These are phyloP conservation scores for Berkeleyomyces basicola DNA, from an alignment of 2,329 filamentous ascomycete species.

Conservation along the genomic window DNA sequence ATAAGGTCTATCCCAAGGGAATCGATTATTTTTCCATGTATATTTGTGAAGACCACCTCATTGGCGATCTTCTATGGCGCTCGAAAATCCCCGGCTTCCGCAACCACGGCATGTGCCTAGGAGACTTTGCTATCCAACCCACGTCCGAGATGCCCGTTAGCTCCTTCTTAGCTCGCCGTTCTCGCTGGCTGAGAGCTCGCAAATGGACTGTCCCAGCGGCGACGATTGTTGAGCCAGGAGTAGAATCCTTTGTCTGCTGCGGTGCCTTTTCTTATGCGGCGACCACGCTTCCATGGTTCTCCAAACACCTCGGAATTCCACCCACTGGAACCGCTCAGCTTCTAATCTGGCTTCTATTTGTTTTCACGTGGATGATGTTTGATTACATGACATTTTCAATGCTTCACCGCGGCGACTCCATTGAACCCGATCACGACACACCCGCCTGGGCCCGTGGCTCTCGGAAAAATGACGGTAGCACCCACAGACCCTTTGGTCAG, in stretches of 20 bases:
- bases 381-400: conserved; percentile 60
- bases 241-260: conserved; percentile 75
- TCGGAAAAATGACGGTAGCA: conserved; percentile 22
- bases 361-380: conserved; percentile 53
- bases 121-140: conserved; percentile 80
- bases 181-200: conserved; percentile 79
- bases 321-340: conserved; percentile 52
- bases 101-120: conserved; percentile 71
- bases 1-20: conserved; percentile 34
- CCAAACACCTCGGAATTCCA: conserved; percentile 33
- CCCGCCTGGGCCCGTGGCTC: conserved; percentile 51
- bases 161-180: conserved; percentile 64
- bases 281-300: conserved; percentile 54
- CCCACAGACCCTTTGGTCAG: conserved; percentile 41
- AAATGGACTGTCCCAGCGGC: conserved; percentile 87
- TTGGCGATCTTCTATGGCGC: conserved; percentile 81
- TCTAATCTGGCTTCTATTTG: conserved; percentile 47
- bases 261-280: conserved; percentile 63
- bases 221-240: conserved; percentile 81
- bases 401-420: conserved; percentile 55
- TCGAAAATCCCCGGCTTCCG: conserved; percentile 44
- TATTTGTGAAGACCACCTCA: conserved; percentile 95
- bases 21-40: conserved; percentile 90
- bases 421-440: conserved; percentile 55
- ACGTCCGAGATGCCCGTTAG: conserved; percentile 62